Percentiles rank a stretch among this genome's conserved stretches.
phyloP scores from a whole-genome alignment of 352 stramenopile genomes.

The Phytophthora brassicae region DNA sequence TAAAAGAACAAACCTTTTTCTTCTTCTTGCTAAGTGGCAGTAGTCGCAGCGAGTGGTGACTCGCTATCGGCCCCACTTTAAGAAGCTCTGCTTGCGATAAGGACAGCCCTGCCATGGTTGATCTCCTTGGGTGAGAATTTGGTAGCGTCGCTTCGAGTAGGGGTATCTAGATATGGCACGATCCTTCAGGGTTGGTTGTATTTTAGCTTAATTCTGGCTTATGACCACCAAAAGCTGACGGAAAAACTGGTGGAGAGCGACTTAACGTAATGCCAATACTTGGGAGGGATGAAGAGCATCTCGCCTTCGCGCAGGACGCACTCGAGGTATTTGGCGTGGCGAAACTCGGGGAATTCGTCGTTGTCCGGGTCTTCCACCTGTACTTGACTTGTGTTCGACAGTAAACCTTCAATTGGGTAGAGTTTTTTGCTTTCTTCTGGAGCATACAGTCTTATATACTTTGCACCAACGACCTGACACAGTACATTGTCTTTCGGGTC shows the following conservation, averaged over 20 bases:
- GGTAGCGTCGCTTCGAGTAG: slow-evolving; percentile 3
- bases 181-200: too few species aligned
- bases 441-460: slow-evolving; percentile 85
- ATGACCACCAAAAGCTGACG: slow-evolving; percentile 83
- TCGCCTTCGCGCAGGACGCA: slow-evolving; percentile 70
- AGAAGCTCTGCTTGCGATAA: slow-evolving; percentile 77
- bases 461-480: slow-evolving; percentile 82
- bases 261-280: slow-evolving; percentile 89
- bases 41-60: slow-evolving; percentile 71
- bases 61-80: slow-evolving; percentile 78
- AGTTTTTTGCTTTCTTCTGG: slow-evolving; percentile 66
- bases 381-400: slow-evolving; percentile 87
- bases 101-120: slow-evolving; percentile 46
- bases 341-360: slow-evolving; percentile 56
- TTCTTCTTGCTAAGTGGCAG: slow-evolving; percentile 87
- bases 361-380: slow-evolving; percentile 57
- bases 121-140: neutral
- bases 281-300: slow-evolving; percentile 88
- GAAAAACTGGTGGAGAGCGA: slow-evolving; percentile 83
- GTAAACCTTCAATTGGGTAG: slow-evolving; percentile 81
- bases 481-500: slow-evolving; percentile 91
- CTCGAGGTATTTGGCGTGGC: slow-evolving; percentile 55
- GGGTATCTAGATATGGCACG: slow-evolving; percentile 13
- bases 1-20: slow-evolving; percentile 65
- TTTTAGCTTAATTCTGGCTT: too few species aligned